A percentile compares a stretch with the other conserved stretches of the same genome.
Evolutionary conservation across 257 asterid genomes (phyloP).

Genomic region (Linaria vulgaris): DNA sequence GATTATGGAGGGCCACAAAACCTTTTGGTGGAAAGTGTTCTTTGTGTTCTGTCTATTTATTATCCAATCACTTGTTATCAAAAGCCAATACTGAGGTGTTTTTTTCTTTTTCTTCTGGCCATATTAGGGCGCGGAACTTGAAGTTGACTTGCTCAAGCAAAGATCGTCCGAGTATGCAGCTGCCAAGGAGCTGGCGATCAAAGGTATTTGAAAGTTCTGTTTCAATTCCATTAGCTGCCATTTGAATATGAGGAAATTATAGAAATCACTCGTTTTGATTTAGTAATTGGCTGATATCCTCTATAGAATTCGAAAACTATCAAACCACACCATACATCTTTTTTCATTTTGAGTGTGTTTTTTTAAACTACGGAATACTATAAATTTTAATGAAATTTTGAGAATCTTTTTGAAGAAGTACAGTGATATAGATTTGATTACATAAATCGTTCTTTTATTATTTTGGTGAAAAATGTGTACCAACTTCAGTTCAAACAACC

Average conservation of each 20-base stretch:
- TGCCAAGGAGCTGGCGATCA: constrained; percentile 74
- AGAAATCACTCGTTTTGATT: too few species aligned
- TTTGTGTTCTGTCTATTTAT: not conserved
- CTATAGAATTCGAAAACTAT: not conserved
- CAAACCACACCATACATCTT: too few species aligned
- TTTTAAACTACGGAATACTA: too few species aligned
- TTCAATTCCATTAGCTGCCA: not conserved
- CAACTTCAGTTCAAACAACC: too few species aligned
- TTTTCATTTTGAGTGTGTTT: too few species aligned
- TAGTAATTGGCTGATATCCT: not conserved
- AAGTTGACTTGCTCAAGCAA: constrained; percentile 62
- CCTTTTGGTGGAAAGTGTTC: constrained; percentile 8
- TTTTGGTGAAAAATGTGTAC: too few species aligned
- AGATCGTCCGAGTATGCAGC: constrained; percentile 70
- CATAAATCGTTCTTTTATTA: too few species aligned
- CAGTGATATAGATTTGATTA: too few species aligned
- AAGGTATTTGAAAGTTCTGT: constrained; percentile 40
- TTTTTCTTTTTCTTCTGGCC: constrained; percentile 2
- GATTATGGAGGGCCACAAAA: not conserved
- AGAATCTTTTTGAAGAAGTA: too few species aligned
- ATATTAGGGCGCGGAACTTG: constrained; percentile 69
- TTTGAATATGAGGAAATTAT: not conserved
- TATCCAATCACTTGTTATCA: constrained; percentile 8
- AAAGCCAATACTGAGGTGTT: constrained; percentile 14
- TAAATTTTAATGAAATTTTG: too few species aligned